Evolutionary conservation across 768 basidiomycete genomes (phyloP).

Genomic region (Neoboletus brunneissimus): DNA sequence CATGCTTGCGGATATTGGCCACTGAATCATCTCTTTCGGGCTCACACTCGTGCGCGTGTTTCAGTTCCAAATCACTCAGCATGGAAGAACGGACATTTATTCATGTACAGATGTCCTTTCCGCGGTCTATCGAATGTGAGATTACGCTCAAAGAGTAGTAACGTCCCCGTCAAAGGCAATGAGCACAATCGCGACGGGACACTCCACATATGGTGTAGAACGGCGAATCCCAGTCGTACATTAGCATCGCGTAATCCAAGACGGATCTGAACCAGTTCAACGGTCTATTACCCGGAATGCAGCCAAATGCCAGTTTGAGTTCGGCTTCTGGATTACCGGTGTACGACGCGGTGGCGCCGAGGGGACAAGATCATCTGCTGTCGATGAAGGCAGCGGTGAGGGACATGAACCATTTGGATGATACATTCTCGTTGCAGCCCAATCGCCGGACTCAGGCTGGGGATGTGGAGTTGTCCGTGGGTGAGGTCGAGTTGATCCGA

Average conservation of each 20-base stretch:
- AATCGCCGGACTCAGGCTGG: conserved; percentile 26
- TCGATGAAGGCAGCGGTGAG: conserved; percentile 34
- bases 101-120: conserved; percentile 57
- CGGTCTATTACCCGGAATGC: background rate
- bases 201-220: background rate
- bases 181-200: no score
- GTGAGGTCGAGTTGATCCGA: conserved; percentile 44
- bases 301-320: background rate
- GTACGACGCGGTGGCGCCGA: conserved; percentile 34
- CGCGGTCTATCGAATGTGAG: conserved; percentile 69
- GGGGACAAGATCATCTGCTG: background rate
- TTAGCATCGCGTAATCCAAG: conserved; percentile 11
- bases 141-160: conserved; percentile 51
- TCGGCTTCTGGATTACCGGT: conserved; percentile 8
- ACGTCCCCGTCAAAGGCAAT: background rate
- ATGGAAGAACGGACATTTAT: no score
- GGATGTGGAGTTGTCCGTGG: conserved; percentile 28
- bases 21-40: conserved; percentile 63
- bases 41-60: no score
- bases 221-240: conserved; percentile 6
- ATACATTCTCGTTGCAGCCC: conserved; percentile 19
- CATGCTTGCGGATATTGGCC: conserved; percentile 57
- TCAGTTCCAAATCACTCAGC: no score
- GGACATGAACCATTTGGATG: conserved; percentile 11
- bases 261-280: background rate